Conservation (phyloP, 768 basidiomycete genomes). For the Lentinula lateritia region DNA sequence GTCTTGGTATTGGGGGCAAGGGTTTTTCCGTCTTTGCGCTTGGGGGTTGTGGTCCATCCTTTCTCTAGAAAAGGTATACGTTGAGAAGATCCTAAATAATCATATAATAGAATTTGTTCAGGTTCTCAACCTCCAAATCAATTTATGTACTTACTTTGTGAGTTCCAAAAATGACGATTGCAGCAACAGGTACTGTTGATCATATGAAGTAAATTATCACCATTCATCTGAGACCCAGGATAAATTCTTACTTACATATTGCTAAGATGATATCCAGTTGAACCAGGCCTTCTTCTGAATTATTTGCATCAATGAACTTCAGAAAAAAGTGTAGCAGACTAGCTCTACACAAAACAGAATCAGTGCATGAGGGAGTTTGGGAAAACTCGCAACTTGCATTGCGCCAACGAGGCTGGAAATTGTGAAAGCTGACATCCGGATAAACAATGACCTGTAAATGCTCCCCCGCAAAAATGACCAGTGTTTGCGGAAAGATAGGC, state of each 20-base stretch:
- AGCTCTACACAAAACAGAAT: neutral
- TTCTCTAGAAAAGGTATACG: conserved; percentile 3
- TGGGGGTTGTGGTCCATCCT: neutral
- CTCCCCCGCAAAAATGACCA: neutral
- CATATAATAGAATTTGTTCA: neutral
- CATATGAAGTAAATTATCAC: neutral
- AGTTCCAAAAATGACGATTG: neutral
- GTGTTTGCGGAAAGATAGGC: neutral
- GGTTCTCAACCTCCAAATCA: neutral
- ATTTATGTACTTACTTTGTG: neutral
- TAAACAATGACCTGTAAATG: conserved; percentile 3
- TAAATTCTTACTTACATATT: neutral
- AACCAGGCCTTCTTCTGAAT: neutral
- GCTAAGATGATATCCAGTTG: neutral
- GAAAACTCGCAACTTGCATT: neutral
- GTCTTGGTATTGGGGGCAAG: neutral
- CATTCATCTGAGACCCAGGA: too few relatives aligned
- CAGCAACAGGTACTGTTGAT: neutral
- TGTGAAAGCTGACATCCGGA: neutral
- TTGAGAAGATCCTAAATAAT: neutral
- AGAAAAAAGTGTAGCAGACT: neutral
- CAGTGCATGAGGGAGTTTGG: neutral
- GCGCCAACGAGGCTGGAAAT: neutral
- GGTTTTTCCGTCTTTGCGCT: neutral
- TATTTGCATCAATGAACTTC: neutral